Conservation (phyloP, 306 rosid genomes). For the Trifolium pratense region DNA sequence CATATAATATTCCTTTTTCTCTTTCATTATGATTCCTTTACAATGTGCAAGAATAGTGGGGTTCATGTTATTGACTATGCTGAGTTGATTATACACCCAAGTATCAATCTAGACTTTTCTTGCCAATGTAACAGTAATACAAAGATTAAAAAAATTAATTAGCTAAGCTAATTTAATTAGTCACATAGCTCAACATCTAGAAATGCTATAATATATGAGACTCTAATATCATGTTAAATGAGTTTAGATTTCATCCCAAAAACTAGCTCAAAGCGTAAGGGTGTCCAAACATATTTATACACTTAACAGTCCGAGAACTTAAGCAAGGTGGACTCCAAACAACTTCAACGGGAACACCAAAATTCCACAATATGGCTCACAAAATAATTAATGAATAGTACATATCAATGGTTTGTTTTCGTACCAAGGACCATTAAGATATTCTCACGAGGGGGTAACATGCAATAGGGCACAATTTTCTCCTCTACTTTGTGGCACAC, state of each 20-base stretch:
- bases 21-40: conserved; percentile 54
- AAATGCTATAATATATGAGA: no score
- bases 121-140: conserved; percentile 12
- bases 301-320: no score
- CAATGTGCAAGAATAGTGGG: conserved; percentile 54
- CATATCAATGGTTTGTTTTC: conserved; percentile 51
- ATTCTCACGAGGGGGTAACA: conserved; percentile 88
- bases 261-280: no score
- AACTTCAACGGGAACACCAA: not conserved
- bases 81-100: conserved; percentile 26
- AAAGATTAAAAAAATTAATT: conserved; percentile 14
- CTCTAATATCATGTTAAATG: no score
- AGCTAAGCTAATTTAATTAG: conserved; percentile 1
- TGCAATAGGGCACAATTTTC: conserved; percentile 49
- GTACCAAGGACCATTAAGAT: conserved; percentile 66
- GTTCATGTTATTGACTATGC: conserved; percentile 56
- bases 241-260: no score
- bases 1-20: conserved; percentile 43
- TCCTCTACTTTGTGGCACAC: conserved; percentile 1
- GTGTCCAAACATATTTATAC: no score
- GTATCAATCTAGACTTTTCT: not conserved
- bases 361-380: conserved; percentile 28
- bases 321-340: no score
- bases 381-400: conserved; percentile 45
- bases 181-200: not conserved